Evolutionary conservation across 306 rosid species (phyloP).

Genomic region (Medicago lupulina): DNA sequence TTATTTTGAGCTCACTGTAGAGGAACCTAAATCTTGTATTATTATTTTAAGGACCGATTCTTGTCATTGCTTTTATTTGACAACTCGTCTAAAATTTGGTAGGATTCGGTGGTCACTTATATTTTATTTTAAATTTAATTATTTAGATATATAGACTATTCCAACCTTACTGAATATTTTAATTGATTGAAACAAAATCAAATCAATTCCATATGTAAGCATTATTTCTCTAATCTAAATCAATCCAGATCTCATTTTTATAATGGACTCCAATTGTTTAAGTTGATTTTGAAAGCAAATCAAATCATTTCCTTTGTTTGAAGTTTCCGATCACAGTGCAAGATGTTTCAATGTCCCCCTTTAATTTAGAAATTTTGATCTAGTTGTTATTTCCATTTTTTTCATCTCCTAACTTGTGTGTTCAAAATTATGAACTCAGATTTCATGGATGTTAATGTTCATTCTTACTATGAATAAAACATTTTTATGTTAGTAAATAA

Average conservation of each 20-base stretch:
- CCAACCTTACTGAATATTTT: not conserved
- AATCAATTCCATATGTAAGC: not conserved
- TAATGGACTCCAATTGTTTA: not conserved
- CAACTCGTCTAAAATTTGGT: not conserved
- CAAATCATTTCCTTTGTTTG: constrained; percentile 12
- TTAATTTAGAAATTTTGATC: not conserved
- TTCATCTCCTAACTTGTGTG: not conserved
- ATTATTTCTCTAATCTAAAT: constrained; percentile 4
- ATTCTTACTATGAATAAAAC: not conserved
- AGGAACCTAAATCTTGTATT: not conserved
- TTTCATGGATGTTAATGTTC: constrained; percentile 1
- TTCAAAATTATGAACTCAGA: constrained; percentile 16
- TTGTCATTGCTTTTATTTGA: constrained; percentile 21
- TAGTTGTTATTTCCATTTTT: constrained; percentile 19
- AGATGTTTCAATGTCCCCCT: constrained; percentile 2
- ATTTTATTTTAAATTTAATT: constrained; percentile 10
- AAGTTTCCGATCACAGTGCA: not conserved
- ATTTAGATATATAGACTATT: not conserved
- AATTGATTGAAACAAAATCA: constrained; percentile 3
- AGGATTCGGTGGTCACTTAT: not conserved
- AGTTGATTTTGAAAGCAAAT: constrained; percentile 2
- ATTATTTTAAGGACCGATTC: not conserved
- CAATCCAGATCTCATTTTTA: not conserved
- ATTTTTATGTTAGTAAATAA: constrained; percentile 26
- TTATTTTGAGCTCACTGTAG: constrained; percentile 4